Conservation (phyloP, 495 filamentous ascomycete genomes). For the Penicillium dipodomyicola region DNA sequence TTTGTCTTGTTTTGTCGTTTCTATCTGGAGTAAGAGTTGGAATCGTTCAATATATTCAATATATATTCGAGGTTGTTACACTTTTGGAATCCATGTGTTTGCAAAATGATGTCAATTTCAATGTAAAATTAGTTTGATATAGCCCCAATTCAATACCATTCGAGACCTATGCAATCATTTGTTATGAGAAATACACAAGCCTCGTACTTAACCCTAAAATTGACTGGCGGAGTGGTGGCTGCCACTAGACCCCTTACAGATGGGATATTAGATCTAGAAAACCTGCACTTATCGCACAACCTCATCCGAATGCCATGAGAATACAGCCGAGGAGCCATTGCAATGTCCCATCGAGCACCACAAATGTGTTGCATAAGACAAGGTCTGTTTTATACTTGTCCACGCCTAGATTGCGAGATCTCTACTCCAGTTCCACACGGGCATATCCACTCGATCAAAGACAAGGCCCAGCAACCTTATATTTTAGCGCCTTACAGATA, state of each 20-base stretch:
- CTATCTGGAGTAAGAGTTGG: neutral
- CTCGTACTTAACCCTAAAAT: neutral
- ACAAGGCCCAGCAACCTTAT: constrained; percentile 9
- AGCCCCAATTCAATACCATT: neutral
- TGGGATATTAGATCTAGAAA: neutral
- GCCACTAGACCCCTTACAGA: neutral
- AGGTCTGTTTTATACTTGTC: neutral
- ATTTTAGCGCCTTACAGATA: constrained; percentile 6
- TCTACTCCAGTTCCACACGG: constrained; percentile 7
- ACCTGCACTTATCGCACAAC: neutral
- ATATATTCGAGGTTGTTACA: neutral
- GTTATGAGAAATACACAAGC: neutral
- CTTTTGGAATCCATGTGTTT: neutral
- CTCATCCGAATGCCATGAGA: neutral
- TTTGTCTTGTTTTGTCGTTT: neutral
- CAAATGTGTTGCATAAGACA: neutral
- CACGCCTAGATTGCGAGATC: constrained; percentile 7
- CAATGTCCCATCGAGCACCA: neutral
- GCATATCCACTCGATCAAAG: neutral
- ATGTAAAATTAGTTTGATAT: neutral
- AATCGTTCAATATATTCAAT: neutral
- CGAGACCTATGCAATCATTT: neutral
- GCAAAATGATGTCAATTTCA: neutral
- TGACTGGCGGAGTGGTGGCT: neutral
- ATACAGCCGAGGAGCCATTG: neutral